Conservation (phyloP, 2,329 filamentous ascomycete species). For the Septoria petroselini region DNA sequence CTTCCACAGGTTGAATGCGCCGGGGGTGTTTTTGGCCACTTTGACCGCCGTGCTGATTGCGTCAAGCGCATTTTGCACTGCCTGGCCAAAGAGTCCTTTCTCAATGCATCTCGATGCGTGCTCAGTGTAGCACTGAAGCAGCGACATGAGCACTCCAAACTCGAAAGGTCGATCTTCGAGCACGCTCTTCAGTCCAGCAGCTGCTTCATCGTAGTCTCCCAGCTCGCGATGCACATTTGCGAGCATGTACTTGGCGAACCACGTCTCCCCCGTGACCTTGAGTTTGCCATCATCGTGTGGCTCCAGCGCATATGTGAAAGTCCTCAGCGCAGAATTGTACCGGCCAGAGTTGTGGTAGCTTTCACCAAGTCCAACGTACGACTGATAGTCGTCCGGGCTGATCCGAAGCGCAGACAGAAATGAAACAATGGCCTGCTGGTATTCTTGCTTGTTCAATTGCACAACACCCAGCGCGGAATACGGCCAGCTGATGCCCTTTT, state of each 20-base stretch:
- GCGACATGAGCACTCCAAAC: slow-evolving; percentile 79
- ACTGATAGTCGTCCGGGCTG: slow-evolving; percentile 83
- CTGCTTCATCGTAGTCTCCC: slow-evolving; percentile 82
- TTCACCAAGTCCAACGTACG: slow-evolving; percentile 94
- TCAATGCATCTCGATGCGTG: slow-evolving; percentile 73
- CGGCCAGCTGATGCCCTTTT: slow-evolving; percentile 91
- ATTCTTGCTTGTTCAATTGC: slow-evolving; percentile 91
- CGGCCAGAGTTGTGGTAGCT: slow-evolving; percentile 92
- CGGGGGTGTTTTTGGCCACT: slow-evolving; percentile 59
- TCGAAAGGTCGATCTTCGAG: slow-evolving; percentile 66
- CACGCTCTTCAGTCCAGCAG: slow-evolving; percentile 71
- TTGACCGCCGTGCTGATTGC: slow-evolving; percentile 65
- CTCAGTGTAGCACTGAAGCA: slow-evolving; percentile 85
- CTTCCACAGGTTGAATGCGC: slow-evolving; percentile 95
- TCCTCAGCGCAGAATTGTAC: slow-evolving; percentile 89
- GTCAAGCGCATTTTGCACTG: slow-evolving; percentile 65
- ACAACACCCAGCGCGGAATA: slow-evolving; percentile 91
- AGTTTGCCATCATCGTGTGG: slow-evolving; percentile 62
- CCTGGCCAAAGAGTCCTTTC: slow-evolving; percentile 81
- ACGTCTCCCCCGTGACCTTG: slow-evolving; percentile 64
- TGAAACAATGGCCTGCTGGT: slow-evolving; percentile 79
- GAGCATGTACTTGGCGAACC: slow-evolving; percentile 97
- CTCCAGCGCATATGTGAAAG: slow-evolving; percentile 78
- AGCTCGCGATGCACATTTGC: slow-evolving; percentile 91
- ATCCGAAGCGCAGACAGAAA: slow-evolving; percentile 88